Percentiles rank a stretch among this genome's conserved stretches.
Conservation (phyloP, 1,139 yeast genomes). For the Yamadazyma membranifaciens region DNA sequence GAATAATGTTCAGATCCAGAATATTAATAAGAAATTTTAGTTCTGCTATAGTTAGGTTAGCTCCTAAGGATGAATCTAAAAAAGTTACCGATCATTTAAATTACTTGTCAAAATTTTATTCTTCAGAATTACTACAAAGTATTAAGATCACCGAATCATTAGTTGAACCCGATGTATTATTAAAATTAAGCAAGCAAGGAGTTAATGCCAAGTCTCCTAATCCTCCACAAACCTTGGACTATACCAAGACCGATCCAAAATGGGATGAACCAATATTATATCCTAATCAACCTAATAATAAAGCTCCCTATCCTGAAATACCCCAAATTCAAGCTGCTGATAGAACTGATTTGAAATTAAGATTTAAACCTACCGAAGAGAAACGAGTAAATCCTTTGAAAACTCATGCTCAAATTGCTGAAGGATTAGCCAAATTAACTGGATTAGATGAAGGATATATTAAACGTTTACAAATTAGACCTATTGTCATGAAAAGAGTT, state of each 20-base stretch:
- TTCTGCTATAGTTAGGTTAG: neutral
- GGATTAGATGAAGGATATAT: conserved; percentile 72
- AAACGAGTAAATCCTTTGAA: conserved; percentile 18
- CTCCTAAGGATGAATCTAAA: neutral
- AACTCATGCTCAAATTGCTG: conserved; percentile 39
- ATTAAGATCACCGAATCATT: conserved; percentile 77
- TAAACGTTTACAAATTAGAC: conserved; percentile 61
- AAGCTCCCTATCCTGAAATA: conserved; percentile 43
- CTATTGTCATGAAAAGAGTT: conserved; percentile 74
- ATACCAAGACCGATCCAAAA: conserved; percentile 36
- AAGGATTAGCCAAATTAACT: conserved; percentile 64
- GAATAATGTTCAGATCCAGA: conserved; percentile 1
- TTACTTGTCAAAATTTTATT: conserved; percentile 66
- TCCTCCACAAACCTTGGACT: conserved; percentile 29
- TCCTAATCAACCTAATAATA: conserved; percentile 42
- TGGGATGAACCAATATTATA: conserved; percentile 48
- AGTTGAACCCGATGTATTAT: conserved; percentile 60
- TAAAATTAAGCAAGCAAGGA: conserved; percentile 34
- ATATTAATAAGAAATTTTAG: conserved; percentile 5
- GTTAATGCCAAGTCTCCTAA: conserved; percentile 30
- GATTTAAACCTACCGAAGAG: conserved; percentile 28
- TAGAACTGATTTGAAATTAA: conserved; percentile 38
- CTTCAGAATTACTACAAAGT: conserved; percentile 75
- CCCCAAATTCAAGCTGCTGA: conserved; percentile 44
- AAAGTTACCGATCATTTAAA: conserved; percentile 50